Conservation (phyloP, 805 yeast species). For the Candida saitoana region DNA sequence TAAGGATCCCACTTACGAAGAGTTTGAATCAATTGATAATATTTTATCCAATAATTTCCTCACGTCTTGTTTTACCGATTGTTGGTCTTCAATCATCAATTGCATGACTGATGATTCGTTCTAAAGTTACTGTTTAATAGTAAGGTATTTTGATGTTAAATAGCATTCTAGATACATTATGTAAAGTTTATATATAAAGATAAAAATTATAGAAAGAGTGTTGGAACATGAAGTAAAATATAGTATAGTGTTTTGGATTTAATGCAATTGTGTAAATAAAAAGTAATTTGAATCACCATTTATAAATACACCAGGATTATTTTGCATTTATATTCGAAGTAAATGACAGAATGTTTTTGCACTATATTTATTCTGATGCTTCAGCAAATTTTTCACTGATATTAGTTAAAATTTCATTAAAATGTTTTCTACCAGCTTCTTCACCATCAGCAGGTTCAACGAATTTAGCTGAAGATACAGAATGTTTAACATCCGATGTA, state of each 20-base stretch:
- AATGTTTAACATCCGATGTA: conserved; percentile 86
- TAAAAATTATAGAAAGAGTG: not conserved
- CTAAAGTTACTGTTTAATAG: not conserved
- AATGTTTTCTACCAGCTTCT: conserved; percentile 69
- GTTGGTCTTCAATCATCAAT: not conserved
- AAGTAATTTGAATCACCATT: conserved; percentile 3
- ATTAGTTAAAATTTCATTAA: conserved; percentile 65
- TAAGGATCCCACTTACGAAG: conserved; percentile 1
- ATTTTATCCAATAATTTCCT: not conserved
- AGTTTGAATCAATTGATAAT: not conserved
- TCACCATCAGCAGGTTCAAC: conserved; percentile 93
- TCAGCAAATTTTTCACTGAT: conserved; percentile 93
- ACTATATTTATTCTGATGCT: conserved; percentile 67
- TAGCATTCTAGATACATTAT: conserved; percentile 1
- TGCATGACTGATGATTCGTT: not conserved
- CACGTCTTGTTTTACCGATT: not conserved
- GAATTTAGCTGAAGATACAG: conserved; percentile 92
- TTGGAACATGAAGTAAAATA: conserved; percentile 2
- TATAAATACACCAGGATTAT: not conserved
- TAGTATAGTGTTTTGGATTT: not conserved
- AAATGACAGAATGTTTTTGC: not conserved
- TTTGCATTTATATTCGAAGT: too few relatives aligned
- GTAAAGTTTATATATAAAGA: conserved; percentile 1
- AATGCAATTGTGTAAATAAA: not conserved
- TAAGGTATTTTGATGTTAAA: not conserved